A percentile compares a stretch with the other conserved stretches of the same genome.
Conservation (phyloP, 2,329 filamentous ascomycete species). For the Fusarium beomiforme region DNA sequence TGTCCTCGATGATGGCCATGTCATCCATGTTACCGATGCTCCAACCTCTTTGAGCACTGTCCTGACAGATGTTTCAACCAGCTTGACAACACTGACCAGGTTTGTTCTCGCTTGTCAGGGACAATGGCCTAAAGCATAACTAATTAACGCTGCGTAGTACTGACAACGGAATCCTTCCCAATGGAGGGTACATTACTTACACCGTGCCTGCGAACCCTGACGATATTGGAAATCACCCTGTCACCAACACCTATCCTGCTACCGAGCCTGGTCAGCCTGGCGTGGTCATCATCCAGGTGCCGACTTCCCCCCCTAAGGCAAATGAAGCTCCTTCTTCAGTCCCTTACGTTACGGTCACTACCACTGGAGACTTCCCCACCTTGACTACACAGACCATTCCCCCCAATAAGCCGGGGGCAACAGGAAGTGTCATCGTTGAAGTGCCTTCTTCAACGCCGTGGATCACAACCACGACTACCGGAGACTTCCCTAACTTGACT, state of each 20-base stretch:
- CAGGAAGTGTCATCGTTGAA: neutral
- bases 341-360: neutral
- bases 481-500: rapidly evolving
- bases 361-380: neutral
- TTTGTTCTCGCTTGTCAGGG: rapidly evolving
- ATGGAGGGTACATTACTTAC: neutral
- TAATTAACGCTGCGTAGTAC: neutral
- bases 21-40: neutral
- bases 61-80: neutral
- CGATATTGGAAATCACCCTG: neutral
- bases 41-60: neutral
- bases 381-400: neutral
- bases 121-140: neutral
- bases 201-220: neutral
- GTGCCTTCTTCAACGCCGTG: neutral
- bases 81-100: neutral
- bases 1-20: neutral
- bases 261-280: rapidly evolving
- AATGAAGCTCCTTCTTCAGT: neutral
- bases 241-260: neutral
- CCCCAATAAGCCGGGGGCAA: neutral
- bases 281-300: neutral
- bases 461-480: neutral
- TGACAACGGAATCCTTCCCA: neutral
- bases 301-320: neutral